Conservation (phyloP, 495 filamentous ascomycete genomes). For the Aspergillus heteromorphus region DNA sequence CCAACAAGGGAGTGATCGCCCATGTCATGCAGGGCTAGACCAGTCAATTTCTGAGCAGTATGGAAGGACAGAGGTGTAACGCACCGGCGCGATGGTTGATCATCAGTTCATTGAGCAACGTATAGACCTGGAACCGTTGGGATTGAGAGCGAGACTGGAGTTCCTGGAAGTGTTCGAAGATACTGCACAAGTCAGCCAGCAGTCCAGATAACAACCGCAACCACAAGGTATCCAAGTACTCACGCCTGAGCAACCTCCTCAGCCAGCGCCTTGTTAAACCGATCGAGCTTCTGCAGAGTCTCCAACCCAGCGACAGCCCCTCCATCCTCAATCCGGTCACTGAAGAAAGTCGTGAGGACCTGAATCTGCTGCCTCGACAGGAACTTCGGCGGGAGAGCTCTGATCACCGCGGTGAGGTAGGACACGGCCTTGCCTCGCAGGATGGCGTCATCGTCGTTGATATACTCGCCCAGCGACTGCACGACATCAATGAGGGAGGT, state of each 20-base stretch:
- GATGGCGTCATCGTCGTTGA: constrained; percentile 63
- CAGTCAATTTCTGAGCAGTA: constrained; percentile 10
- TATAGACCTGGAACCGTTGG: constrained; percentile 58
- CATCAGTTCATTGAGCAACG: constrained; percentile 61
- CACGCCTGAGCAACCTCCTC: constrained; percentile 46
- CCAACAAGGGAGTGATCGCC: constrained; percentile 55
- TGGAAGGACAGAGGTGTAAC: constrained; percentile 14
- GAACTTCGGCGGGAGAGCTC: constrained; percentile 49
- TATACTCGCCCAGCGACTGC: constrained; percentile 62
- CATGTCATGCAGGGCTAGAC: constrained; percentile 47
- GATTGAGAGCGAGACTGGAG: constrained; percentile 59
- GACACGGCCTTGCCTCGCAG: constrained; percentile 61
- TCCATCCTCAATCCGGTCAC: constrained; percentile 58
- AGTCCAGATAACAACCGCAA: background rate
- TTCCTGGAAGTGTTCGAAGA: constrained; percentile 49
- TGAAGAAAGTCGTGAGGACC: constrained; percentile 54
- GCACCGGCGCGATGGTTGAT: constrained; percentile 55
- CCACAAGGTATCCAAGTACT: constrained; percentile 19
- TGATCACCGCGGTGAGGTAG: constrained; percentile 63
- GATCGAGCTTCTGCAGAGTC: constrained; percentile 41
- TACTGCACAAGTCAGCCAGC: constrained; percentile 21
- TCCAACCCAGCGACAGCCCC: constrained; percentile 47
- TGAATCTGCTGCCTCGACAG: constrained; percentile 64
- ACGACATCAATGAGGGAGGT: constrained; percentile 62
- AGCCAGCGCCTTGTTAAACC: constrained; percentile 46